phyloP scores from a whole-genome alignment of 805 yeast species.

The Nematodospora valgi region DNA sequence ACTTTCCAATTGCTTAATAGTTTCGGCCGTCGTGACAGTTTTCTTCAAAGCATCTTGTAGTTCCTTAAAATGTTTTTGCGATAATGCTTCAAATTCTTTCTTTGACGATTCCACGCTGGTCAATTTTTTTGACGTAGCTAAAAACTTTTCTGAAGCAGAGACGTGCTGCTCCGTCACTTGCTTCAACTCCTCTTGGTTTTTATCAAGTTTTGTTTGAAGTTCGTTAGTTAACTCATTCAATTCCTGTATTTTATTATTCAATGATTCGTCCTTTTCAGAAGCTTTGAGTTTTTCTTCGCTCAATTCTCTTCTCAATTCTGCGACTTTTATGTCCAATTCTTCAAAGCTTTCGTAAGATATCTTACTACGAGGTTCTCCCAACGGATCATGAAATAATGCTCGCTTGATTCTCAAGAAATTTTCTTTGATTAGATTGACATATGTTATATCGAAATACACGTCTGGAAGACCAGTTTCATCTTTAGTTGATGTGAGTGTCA shows the following conservation, averaged over 20 bases:
- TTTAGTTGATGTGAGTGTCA: conserved; percentile 42
- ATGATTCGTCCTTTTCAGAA: conserved; percentile 14
- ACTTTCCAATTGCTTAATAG: conserved; percentile 23
- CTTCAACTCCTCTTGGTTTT: conserved; percentile 14
- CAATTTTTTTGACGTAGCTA: conserved; percentile 18
- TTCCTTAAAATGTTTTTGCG: conserved; percentile 27
- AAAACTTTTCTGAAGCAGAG: conserved; percentile 17
- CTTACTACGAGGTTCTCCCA: conserved; percentile 62
- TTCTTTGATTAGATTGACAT: conserved; percentile 65
- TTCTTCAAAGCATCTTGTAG: conserved; percentile 28
- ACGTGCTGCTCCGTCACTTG: conserved; percentile 19
- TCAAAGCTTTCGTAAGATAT: conserved; percentile 62
- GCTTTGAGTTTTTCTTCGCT: conserved; percentile 19
- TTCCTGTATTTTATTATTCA: conserved; percentile 17
- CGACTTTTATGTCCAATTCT: conserved; percentile 37
- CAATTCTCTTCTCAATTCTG: conserved; percentile 21
- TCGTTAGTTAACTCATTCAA: conserved; percentile 14
- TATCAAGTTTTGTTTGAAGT: conserved; percentile 12
- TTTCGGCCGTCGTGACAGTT: conserved; percentile 20
- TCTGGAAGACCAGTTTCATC: conserved; percentile 88
- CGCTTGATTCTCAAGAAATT: conserved; percentile 63
- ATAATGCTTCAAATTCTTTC: conserved; percentile 24
- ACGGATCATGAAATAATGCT: conserved; percentile 73
- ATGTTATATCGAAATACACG: conserved; percentile 65
- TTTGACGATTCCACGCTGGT: conserved; percentile 27